phyloP scores from a whole-genome alignment of 1,139 yeast genomes.

The Candida pseudoviswanathii region DNA sequence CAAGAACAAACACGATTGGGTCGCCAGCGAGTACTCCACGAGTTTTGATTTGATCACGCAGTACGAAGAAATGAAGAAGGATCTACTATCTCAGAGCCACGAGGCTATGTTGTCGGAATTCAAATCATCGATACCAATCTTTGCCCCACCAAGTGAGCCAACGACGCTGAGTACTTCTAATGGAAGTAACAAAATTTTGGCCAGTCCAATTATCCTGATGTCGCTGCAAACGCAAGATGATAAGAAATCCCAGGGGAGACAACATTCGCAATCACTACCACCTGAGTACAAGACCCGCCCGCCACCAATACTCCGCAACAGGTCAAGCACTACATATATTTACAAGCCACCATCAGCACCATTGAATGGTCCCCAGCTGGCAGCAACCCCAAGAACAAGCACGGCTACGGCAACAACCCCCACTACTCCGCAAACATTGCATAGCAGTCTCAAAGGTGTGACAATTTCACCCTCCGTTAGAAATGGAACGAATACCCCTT shows the following conservation, averaged over 20 bases:
- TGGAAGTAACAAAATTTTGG: slow-evolving; percentile 29
- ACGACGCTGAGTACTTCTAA: slow-evolving; percentile 14
- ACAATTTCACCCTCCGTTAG: slow-evolving; percentile 43
- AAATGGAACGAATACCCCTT: slow-evolving; percentile 4
- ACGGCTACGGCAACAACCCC: slow-evolving; percentile 15
- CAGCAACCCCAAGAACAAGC: slow-evolving; percentile 5
- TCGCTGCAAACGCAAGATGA: slow-evolving; percentile 16
- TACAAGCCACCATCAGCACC: slow-evolving; percentile 14
- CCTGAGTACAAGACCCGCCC: slow-evolving; percentile 14
- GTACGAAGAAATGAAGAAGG: slow-evolving; percentile 25
- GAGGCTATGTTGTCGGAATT: not conserved
- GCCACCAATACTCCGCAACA: slow-evolving; percentile 17
- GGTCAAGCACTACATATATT: slow-evolving; percentile 30
- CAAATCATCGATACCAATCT: not conserved
- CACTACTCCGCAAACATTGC: slow-evolving; percentile 22
- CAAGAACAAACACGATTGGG: slow-evolving; percentile 67
- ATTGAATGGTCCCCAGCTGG: not conserved
- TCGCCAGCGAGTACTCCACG: slow-evolving; percentile 61
- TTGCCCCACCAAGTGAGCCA: not conserved
- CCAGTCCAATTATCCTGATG: slow-evolving; percentile 41
- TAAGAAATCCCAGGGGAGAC: slow-evolving; percentile 17
- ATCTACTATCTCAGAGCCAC: slow-evolving; percentile 13
- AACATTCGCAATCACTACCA: slow-evolving; percentile 42
- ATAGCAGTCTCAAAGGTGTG: slow-evolving; percentile 39
- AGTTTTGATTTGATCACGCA: slow-evolving; percentile 45